phyloP scores from a whole-genome alignment of 768 basidiomycete species.

The Mycena leptocephala region DNA sequence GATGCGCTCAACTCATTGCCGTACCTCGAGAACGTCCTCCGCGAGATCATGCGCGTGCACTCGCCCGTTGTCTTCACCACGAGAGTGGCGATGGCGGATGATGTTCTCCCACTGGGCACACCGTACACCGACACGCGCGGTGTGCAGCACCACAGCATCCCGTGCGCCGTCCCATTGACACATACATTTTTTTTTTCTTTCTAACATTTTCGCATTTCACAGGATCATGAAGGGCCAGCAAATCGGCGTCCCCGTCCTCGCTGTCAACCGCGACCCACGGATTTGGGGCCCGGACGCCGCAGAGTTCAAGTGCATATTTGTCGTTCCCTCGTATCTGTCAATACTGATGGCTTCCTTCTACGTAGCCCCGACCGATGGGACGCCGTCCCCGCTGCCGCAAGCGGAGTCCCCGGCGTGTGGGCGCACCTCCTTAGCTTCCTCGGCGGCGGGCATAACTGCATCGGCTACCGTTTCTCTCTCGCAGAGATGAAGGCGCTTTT shows the following conservation, averaged over 20 bases:
- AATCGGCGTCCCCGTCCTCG: slow-evolving; percentile 50
- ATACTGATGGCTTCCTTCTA: no score
- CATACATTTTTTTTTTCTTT: neutral
- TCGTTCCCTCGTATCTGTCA: neutral
- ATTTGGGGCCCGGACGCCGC: slow-evolving; percentile 52
- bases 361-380: slow-evolving; percentile 65
- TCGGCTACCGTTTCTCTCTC: slow-evolving; percentile 63
- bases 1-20: slow-evolving; percentile 66
- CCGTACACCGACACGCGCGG: slow-evolving; percentile 54
- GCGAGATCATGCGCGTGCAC: slow-evolving; percentile 61
- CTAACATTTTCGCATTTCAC: neutral
- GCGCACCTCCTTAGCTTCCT: slow-evolving; percentile 55
- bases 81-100: slow-evolving; percentile 52
- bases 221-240: slow-evolving; percentile 41
- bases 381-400: slow-evolving; percentile 45
- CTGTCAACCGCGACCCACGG: slow-evolving; percentile 52
- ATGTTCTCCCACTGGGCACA: slow-evolving; percentile 53
- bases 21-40: slow-evolving; percentile 66
- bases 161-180: slow-evolving; percentile 33
- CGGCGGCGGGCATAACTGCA: slow-evolving; percentile 63
- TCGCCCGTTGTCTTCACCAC: slow-evolving; percentile 51
- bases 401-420: slow-evolving; percentile 48
- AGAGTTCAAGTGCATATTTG: slow-evolving; percentile 53
- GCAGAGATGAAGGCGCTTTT: slow-evolving; percentile 56
- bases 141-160: slow-evolving; percentile 42